Conservation (phyloP, 257 asterid species). For the Catharanthus roseus region DNA sequence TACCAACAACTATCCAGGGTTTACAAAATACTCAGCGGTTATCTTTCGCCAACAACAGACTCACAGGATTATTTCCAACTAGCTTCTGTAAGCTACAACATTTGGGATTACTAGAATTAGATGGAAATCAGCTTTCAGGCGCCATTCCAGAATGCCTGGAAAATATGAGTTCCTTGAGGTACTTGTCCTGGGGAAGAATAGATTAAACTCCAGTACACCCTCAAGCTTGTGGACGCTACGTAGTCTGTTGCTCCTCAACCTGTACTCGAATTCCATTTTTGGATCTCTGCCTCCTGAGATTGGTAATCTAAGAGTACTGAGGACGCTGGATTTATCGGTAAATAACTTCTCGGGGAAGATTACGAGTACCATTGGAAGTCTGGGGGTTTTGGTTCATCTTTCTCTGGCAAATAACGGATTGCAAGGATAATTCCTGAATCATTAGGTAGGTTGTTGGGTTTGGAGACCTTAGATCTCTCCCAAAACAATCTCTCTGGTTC, state of each 20-base stretch:
- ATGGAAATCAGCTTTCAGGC: background rate
- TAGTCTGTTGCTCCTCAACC: background rate
- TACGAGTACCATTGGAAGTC: background rate
- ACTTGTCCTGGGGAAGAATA: background rate
- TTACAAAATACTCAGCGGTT: background rate
- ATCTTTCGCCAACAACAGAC: background rate
- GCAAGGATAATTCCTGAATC: background rate
- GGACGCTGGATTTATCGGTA: background rate
- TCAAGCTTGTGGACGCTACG: background rate
- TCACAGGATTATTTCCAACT: background rate
- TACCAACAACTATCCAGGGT: background rate
- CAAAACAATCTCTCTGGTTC: background rate
- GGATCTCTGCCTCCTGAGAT: background rate
- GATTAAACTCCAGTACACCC: background rate
- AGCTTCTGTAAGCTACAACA: background rate
- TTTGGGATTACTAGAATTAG: background rate
- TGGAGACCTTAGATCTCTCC: background rate
- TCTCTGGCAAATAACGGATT: background rate
- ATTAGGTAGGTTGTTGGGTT: background rate
- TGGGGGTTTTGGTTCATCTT: background rate
- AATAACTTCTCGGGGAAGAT: constrained; percentile 1
- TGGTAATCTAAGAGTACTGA: background rate
- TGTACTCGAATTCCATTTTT: background rate
- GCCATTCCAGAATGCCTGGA: background rate
- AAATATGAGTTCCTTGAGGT: background rate